Evolutionary conservation across 2,329 filamentous ascomycete genomes (phyloP).

Genomic region (Diplodia seriata): DNA sequence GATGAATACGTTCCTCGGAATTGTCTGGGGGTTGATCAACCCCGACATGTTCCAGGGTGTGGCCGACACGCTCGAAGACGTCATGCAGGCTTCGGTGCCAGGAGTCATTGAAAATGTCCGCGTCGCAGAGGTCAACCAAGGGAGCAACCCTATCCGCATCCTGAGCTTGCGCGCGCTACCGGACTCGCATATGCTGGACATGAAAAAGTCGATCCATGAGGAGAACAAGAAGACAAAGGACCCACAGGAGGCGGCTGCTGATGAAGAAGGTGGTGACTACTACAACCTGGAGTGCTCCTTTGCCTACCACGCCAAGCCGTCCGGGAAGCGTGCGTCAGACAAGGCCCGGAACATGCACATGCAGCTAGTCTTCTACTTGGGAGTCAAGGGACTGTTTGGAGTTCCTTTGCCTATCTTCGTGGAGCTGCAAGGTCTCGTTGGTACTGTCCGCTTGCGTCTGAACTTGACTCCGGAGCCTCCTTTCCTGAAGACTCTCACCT

Average conservation of each 20-base stretch:
- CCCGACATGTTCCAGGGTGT: conserved; percentile 93
- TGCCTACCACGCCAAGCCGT: conserved; percentile 87
- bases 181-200: conserved; percentile 78
- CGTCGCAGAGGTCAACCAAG: conserved; percentile 93
- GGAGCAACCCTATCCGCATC: conserved; percentile 86
- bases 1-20: conserved; percentile 87
- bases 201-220: conserved; percentile 81
- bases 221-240: conserved; percentile 83
- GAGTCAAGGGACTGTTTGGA: conserved; percentile 86
- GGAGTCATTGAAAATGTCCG: conserved; percentile 92
- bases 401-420: conserved; percentile 88
- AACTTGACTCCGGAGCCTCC: conserved; percentile 90
- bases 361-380: conserved; percentile 93
- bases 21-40: conserved; percentile 91
- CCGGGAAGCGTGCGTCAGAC: conserved; percentile 71
- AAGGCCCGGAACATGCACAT: conserved; percentile 97
- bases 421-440: conserved; percentile 88
- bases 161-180: conserved; percentile 86
- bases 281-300: conserved; percentile 93
- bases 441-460: conserved; percentile 81
- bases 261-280: conserved; percentile 88
- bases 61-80: conserved; percentile 92
- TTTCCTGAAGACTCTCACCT: conserved; percentile 88
- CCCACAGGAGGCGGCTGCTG: conserved; percentile 82
- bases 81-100: conserved; percentile 95